Evolutionary conservation across 2,329 filamentous ascomycete genomes (phyloP), one percentile per base, ranked within the genome.

Genomic region (Triangularia setosa): DNA sequence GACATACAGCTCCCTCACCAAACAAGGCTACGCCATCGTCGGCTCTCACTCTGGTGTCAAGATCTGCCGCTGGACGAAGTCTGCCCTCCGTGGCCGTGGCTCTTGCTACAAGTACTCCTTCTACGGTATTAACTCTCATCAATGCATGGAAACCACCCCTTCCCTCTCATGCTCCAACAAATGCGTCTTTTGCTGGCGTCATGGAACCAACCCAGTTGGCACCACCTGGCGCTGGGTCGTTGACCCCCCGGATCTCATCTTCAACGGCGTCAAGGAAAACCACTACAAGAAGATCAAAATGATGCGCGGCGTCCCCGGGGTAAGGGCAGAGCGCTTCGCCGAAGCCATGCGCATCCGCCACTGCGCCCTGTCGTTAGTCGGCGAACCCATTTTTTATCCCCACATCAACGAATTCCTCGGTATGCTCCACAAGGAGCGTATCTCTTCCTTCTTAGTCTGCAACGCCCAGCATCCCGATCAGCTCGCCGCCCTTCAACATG

Each of bases 231-330:
- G 94, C 66, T 99, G 94, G 94, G 87, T 93, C 59, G 92, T 97
- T 28, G 95, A 98, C 74, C 89, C 92, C 0, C 93, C 94, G 0
- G 90, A 97, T 24, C 77, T 93, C 71, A 96, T 98, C 71, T 97
- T 97, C 74, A 80, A 90, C 40, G 94, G 94, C 58, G 92, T 97
- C 68, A 97, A 96, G 75, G 88, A 89, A 65, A 91, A 90, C 16
- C 95, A 98, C 77, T 97, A 97, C 81, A 89, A 94, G 74, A 98
- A 98, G 79, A 98, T 98, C 79, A 96, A 96, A 77, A 95, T 96
- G 90, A 85, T 98, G 83, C 90, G 92, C 60, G 95, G 94, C 60
- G 91, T 98, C 0, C 94, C 95, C 0, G 95, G 95, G 4, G 92
- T 98, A 3, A 86, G 94, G 11, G 91, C 93, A 0, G 94, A 98